These are phyloP conservation scores for Neurospora sp. DNA, from an alignment of 495 filamentous ascomycete species.

Conservation along the genomic window DNA sequence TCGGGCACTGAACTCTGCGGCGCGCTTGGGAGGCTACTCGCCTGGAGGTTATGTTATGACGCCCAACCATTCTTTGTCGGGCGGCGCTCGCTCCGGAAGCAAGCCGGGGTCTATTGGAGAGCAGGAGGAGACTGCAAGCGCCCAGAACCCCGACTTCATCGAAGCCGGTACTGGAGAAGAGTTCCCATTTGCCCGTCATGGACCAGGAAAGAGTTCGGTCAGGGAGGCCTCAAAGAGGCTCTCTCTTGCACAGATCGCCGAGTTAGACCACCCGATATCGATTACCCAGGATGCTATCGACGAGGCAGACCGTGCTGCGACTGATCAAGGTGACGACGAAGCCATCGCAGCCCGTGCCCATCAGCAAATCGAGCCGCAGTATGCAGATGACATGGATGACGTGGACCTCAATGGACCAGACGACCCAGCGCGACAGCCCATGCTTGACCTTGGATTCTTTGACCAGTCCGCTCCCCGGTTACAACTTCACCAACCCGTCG, in stretches of 20 bases:
- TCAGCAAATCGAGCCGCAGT: constrained; percentile 21
- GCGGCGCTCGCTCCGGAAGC: constrained; percentile 48
- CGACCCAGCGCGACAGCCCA: constrained; percentile 5
- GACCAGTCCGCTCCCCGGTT: constrained; percentile 12
- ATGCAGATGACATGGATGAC: constrained; percentile 13
- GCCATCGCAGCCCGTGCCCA: constrained; percentile 21
- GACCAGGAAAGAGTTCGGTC: constrained; percentile 35
- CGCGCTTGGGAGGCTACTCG: constrained; percentile 62
- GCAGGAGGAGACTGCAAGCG: neutral
- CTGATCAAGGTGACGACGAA: constrained; percentile 14
- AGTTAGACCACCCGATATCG: constrained; percentile 30
- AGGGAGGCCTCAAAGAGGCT: constrained; percentile 33
- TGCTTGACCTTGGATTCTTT: constrained; percentile 4
- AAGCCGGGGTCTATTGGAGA: constrained; percentile 28
- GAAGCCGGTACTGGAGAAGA: constrained; percentile 25
- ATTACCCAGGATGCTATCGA: constrained; percentile 36
- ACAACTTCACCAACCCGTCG: constrained; percentile 18
- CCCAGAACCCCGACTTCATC: neutral
- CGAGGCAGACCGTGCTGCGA: constrained; percentile 28
- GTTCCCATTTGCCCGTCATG: constrained; percentile 28
- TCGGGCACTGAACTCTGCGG: constrained; percentile 53
- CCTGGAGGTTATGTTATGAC: constrained; percentile 56
- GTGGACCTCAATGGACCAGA: neutral
- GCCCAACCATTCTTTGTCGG: constrained; percentile 51
- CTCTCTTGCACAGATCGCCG: constrained; percentile 36